Evolutionary conservation across 768 basidiomycete species (phyloP), one percentile per base, ranked within the genome.

Genomic region (Podaxis sp.): DNA sequence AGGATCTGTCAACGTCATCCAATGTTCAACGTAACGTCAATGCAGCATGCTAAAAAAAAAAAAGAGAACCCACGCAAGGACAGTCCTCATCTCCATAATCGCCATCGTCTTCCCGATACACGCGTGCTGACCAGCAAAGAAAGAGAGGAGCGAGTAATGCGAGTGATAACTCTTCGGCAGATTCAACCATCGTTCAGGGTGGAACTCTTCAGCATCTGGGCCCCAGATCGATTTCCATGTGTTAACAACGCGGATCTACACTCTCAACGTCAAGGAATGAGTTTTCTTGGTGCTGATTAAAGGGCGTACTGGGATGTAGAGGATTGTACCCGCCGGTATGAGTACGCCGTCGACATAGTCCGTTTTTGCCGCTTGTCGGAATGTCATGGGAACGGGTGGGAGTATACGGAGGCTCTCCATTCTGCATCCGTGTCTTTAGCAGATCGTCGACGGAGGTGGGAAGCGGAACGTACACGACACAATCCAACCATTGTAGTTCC

Each of bases 181-280:
- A 59, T 74, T 67, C 13, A 77, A 71, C 81, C 82, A 83, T 37
- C 82, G 76, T 14, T 67, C 69, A 1, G 82, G 82, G 25, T 68
- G 74, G 67, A 82, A 82, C 37, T 78, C 77, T 64, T 81, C 79
- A 1, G 81, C 80, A 61, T 84, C 79, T 28, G 74, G 73, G 11
- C 82, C 82, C 82, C 81, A 84, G 9, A 81, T 62, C 7, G 72
- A 73, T 57, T 77, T 78, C 74, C 76, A 80, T 1, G 80, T 81
- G 61, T 84, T 83, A 40, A 82, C 70, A 4, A 77, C 78, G 35
- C 79, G 76, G 55, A 84, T 81, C 81, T 83, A 23, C 21, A n/a
- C 14, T 6, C 5, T n/a, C 25, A 4, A n/a, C 18, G 27, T 11
- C 16, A 4, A 5, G 18, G 10, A 38, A 13, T 11, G 25, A 5